phyloP scores from a whole-genome alignment of 75 land plant genomes.

The Pinus taeda region DNA sequence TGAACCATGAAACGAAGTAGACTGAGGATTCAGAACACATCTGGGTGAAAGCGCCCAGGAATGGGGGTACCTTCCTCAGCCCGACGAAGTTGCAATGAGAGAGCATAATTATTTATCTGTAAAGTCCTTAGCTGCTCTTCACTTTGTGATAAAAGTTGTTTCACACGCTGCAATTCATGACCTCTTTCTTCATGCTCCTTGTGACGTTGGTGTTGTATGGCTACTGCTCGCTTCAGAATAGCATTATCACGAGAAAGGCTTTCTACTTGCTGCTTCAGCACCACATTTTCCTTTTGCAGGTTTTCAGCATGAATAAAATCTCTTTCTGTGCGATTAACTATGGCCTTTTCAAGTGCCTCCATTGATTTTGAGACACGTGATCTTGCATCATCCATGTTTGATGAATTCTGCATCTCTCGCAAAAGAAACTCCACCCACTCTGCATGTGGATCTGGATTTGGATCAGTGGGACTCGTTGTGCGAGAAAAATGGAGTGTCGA shows the following conservation, averaged over 20 bases:
- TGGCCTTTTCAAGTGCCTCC: constrained; percentile 50
- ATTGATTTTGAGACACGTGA: constrained; percentile 58
- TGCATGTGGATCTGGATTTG: too few relatives aligned
- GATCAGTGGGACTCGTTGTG: too few relatives aligned
- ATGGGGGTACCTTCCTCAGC: constrained; percentile 71
- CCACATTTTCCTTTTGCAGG: constrained; percentile 56
- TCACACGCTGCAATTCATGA: constrained; percentile 71
- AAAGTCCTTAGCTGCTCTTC: constrained; percentile 76
- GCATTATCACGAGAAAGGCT: not conserved
- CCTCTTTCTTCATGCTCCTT: constrained; percentile 62
- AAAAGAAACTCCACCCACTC: constrained; percentile 85
- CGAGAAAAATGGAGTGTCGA: too few relatives aligned
- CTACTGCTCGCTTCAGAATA: constrained; percentile 86
- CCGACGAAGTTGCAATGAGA: constrained; percentile 63
- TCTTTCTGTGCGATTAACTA: too few relatives aligned
- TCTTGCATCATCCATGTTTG: constrained; percentile 74
- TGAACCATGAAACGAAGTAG: too few relatives aligned
- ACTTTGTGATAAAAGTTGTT: constrained; percentile 69
- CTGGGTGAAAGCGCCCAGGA: constrained; percentile 76
- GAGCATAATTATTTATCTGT: constrained; percentile 84
- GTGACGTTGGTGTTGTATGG: constrained; percentile 88
- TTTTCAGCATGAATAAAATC: constrained; percentile 10
- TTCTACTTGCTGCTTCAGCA: constrained; percentile 71
- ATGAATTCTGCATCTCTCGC: constrained; percentile 68
- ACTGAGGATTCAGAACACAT: constrained; percentile 41